Evolutionary conservation across 1,284 basidiomycete species (phyloP).

Genomic region (Cystobasidiaceae sp.): DNA sequence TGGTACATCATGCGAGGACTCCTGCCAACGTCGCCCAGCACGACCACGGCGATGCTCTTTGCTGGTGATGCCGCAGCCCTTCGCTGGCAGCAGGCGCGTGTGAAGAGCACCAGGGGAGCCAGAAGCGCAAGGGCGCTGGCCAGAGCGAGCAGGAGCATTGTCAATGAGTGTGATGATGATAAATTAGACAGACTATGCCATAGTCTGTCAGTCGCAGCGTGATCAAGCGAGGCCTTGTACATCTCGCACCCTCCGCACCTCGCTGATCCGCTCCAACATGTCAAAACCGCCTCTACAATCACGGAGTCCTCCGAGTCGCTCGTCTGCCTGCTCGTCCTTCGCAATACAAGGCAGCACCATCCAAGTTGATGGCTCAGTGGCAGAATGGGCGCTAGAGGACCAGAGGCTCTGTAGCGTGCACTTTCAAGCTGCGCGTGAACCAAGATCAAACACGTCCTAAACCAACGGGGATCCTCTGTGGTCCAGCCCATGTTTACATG

Average conservation of each 20-base stretch:
- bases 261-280: conserved; percentile 1
- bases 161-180: too few relatives aligned
- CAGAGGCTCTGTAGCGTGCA: conserved; percentile 20
- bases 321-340: neutral
- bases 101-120: conserved; percentile 1
- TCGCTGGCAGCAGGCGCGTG: neutral
- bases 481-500: conserved; percentile 10
- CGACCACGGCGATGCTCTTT: conserved; percentile 69
- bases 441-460: neutral
- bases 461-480: neutral
- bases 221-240: neutral
- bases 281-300: conserved; percentile 14
- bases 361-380: neutral
- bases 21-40: conserved; percentile 91
- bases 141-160: neutral
- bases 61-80: neutral
- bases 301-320: conserved; percentile 28
- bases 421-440: conserved; percentile 15
- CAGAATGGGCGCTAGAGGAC: conserved; percentile 25
- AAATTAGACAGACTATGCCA: too few relatives aligned
- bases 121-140: neutral
- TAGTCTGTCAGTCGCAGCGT: neutral
- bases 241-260: neutral
- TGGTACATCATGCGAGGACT: conserved; percentile 99
- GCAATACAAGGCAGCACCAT: too few relatives aligned